Evolutionary conservation across 1,284 basidiomycete genomes (phyloP).

Genomic region (Apiotrichum mycotoxinovorans): DNA sequence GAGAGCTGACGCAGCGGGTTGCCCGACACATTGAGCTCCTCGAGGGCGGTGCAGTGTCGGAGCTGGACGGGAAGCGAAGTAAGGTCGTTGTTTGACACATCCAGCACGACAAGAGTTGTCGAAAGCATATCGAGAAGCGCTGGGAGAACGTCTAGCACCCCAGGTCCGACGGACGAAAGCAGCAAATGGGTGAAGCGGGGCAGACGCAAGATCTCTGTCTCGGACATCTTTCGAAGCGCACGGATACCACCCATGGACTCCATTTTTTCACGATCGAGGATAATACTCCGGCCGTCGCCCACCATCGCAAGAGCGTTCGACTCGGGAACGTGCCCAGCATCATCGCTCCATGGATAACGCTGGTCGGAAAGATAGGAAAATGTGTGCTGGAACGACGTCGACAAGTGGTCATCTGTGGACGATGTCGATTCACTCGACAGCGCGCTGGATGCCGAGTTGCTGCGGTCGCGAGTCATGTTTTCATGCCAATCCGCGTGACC

Average conservation of each 20-base stretch:
- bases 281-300: constrained; percentile 42
- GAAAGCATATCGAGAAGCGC: constrained; percentile 65
- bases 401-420: constrained; percentile 11
- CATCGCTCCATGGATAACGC: constrained; percentile 25
- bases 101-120: constrained; percentile 75
- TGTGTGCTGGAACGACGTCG: constrained; percentile 16
- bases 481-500: background rate
- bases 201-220: constrained; percentile 18
- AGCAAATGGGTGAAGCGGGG: constrained; percentile 84
- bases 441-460: constrained; percentile 35
- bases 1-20: constrained; percentile 84
- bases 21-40: constrained; percentile 89
- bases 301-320: constrained; percentile 41
- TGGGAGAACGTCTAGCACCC: constrained; percentile 67
- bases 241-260: constrained; percentile 42
- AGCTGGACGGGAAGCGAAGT: constrained; percentile 74
- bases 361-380: constrained; percentile 17
- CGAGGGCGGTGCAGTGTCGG: constrained; percentile 69
- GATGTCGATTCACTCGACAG: constrained; percentile 11
- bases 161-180: constrained; percentile 67
- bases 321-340: constrained; percentile 13
- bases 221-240: constrained; percentile 21
- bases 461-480: constrained; percentile 26
- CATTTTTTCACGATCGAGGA: constrained; percentile 37
- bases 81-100: constrained; percentile 83